phyloP scores from a whole-genome alignment of 495 filamentous ascomycete species.

The Parathielavia hyrcaniae region DNA sequence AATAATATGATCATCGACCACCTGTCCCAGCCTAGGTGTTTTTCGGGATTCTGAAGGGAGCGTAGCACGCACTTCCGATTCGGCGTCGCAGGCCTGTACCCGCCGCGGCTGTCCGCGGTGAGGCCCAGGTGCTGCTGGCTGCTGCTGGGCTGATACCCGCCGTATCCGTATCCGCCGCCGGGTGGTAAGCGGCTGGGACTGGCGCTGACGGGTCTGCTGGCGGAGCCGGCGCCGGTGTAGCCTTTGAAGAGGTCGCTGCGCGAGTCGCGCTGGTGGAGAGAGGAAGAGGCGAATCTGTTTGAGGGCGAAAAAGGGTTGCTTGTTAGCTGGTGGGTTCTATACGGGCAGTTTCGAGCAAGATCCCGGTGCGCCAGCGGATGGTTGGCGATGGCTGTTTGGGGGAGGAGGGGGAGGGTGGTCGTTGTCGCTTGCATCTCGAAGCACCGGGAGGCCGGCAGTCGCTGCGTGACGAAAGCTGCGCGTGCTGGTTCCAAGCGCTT shows the following conservation, averaged over 20 bases:
- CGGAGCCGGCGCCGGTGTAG: conserved; percentile 60
- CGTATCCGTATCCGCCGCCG: conserved; percentile 52
- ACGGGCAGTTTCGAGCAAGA: conserved; percentile 22
- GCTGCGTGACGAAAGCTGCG: not conserved
- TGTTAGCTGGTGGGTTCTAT: not conserved
- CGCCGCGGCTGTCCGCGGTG: conserved; percentile 24
- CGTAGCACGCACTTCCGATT: conserved; percentile 59
- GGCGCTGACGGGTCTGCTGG: conserved; percentile 44
- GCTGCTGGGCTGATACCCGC: conserved; percentile 39
- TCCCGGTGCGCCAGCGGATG: not conserved
- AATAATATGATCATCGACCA: not conserved
- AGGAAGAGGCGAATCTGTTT: conserved; percentile 53
- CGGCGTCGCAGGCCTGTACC: conserved; percentile 64
- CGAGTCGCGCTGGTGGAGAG: conserved; percentile 76
- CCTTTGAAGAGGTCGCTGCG: conserved; percentile 83
- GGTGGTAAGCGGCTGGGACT: conserved; percentile 39
- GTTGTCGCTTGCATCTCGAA: not conserved
- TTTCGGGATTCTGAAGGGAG: no score
- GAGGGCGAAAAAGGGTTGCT: conserved; percentile 4
- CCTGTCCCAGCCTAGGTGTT: no score
- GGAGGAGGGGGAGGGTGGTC: not conserved
- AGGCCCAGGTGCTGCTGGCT: conserved; percentile 31
- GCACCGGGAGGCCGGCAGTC: not conserved
- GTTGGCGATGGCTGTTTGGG: not conserved
- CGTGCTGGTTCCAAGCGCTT: not conserved